Evolutionary conservation across 208 protist species (phyloP), one percentile per base, ranked within the genome.

Genomic region (Leishmania amazonensis): DNA sequence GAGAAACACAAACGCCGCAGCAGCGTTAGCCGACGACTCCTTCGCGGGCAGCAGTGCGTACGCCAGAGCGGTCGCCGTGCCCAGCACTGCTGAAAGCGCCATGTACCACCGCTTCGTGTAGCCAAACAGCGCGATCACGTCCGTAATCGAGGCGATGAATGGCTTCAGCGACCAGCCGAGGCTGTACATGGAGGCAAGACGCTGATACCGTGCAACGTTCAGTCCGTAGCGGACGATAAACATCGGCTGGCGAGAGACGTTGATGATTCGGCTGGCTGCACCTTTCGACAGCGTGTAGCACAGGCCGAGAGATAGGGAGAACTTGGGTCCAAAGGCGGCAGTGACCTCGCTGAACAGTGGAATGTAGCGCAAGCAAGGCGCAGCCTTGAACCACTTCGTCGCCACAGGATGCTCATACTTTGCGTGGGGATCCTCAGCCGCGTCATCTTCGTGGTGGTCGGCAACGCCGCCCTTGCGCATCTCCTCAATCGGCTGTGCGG

Each of bases 31-130:
- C 57, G 81, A 85, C 6, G 75, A 84, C 11, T 17, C 4, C 78
- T 74, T 84, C 31, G 80, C 75, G 13, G 90, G 90, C 45, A 92
- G 83, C 9, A 90, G 58, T 28, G 71, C 88, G 45, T 81, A 90
- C 11, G 31, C 83, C n/a, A 92, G 28, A 38, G 81, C 76, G 21
- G 85, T 71, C 3, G 49, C 83, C 4, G 65, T 35, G 65, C 85
- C 85, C 51, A 90, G 21, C 9, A 89, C 21, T 45, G 73, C 75
- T 8, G 88, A 91, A 4, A 79, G 28, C 68, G 73, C 51, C 85
- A 90, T 86, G 85, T 91, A 91, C 83, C 83, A 93, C 21, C 87
- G 81, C 84, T 93, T 93, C 51, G 81, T 86, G 83, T 88, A 93
- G 67, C 85, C 85, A n/a, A 90, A 85, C 5, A 93, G 60, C 13